Evolutionary conservation across 108 stramenopile genomes (phyloP).

Genomic region (Nitzschia putrida): DNA sequence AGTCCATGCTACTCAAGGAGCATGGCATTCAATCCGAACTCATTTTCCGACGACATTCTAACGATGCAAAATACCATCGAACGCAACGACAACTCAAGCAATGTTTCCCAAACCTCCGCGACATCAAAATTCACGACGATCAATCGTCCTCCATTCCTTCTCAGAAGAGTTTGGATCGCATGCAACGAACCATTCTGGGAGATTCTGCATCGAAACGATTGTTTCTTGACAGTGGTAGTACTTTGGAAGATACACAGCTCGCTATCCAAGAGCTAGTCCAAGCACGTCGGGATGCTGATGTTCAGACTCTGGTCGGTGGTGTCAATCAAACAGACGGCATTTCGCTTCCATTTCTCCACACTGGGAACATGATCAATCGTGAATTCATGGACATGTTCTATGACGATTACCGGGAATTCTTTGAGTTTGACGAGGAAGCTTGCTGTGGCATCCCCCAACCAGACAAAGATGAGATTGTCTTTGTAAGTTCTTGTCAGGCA

Average conservation of each 20-base stretch:
- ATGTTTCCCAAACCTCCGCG: constrained; percentile 37
- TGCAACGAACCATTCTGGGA: constrained; percentile 10
- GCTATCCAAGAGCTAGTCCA: neutral
- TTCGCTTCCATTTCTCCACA: constrained; percentile 13
- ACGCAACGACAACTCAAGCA: constrained; percentile 16
- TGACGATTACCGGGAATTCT: constrained; percentile 31
- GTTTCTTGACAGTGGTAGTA: constrained; percentile 1
- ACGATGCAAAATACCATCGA: constrained; percentile 16
- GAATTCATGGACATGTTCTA: constrained; percentile 19
- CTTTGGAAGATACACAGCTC: neutral
- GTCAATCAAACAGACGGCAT: neutral
- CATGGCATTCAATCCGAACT: constrained; percentile 16
- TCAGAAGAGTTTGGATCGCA: constrained; percentile 12
- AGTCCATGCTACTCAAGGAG: constrained; percentile 28
- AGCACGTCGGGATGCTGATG: neutral
- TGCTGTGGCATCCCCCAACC: constrained; percentile 21
- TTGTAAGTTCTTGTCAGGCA: constrained; percentile 19
- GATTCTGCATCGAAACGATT: neutral
- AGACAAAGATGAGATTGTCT: constrained; percentile 43
- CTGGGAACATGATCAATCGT: constrained; percentile 7
- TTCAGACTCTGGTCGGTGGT: neutral
- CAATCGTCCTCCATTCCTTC: neutral
- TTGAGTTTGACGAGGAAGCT: constrained; percentile 33
- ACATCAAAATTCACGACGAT: constrained; percentile 20
- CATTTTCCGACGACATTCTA: constrained; percentile 7